These are phyloP conservation scores for Acanthamoeba quina DNA, from an alignment of 208 protist species.

Conservation along the genomic window DNA sequence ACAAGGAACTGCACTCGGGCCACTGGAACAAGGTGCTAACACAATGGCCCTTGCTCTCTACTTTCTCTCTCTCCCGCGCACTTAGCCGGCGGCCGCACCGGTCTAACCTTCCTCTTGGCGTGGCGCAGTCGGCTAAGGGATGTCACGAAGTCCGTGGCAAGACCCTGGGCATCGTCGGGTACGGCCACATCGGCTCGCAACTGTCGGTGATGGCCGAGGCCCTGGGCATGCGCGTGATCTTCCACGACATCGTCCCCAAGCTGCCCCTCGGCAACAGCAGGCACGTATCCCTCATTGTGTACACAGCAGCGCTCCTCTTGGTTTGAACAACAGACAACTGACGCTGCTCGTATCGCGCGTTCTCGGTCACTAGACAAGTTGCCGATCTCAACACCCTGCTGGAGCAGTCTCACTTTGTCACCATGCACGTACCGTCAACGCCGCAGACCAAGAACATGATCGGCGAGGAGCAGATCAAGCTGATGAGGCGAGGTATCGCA, in stretches of 20 bases:
- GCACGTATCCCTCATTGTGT: background rate
- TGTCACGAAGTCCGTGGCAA: constrained; percentile 84
- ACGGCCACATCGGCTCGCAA: constrained; percentile 96
- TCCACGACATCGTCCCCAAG: constrained; percentile 93
- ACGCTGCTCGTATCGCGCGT: background rate
- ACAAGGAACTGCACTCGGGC: constrained; percentile 92
- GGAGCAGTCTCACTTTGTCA: constrained; percentile 92
- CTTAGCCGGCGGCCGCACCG: background rate
- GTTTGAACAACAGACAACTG: background rate
- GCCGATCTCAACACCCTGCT: constrained; percentile 91
- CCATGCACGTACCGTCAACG: constrained; percentile 94
- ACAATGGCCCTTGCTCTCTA: too few relatives aligned
- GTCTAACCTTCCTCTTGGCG: background rate
- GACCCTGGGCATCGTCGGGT: constrained; percentile 92
- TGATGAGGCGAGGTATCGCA: constrained; percentile 88
- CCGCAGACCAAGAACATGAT: constrained; percentile 92
- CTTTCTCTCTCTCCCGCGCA: background rate
- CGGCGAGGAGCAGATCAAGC: constrained; percentile 86
- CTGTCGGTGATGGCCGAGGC: constrained; percentile 94
- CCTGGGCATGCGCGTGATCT: constrained; percentile 95
- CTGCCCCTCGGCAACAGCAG: constrained; percentile 94
- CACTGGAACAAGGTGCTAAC: constrained; percentile 93
- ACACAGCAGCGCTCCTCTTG: background rate
- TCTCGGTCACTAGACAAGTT: constrained; percentile 63
- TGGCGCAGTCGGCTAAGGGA: constrained; percentile 61